These are phyloP conservation scores for Reutealis trisperma DNA, from an alignment of 345 rosid species.

Conservation along the genomic window DNA sequence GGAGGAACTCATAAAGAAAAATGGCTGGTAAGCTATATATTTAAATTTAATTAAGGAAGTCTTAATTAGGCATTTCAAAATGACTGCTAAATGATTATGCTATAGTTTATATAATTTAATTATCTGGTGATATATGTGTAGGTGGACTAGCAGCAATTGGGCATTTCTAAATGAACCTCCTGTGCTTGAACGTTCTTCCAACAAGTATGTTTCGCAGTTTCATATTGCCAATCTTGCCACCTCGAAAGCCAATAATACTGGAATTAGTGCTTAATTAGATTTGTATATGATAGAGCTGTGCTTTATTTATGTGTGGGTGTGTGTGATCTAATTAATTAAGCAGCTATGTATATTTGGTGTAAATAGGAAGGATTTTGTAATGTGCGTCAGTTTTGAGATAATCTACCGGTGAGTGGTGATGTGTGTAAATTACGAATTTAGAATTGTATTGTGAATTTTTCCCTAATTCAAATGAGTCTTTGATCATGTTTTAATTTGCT, in stretches of 20 bases:
- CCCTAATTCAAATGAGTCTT: no score
- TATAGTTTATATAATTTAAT: no score
- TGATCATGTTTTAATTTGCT: no score
- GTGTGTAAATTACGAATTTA: no score
- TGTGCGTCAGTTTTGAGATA: no score
- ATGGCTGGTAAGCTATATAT: slow-evolving; percentile 48
- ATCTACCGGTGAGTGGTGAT: no score
- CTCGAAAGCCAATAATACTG: slow-evolving; percentile 17
- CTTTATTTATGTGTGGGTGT: no score
- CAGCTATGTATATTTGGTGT: no score
- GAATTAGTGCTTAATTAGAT: slow-evolving; percentile 14
- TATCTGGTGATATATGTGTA: slow-evolving; percentile 3
- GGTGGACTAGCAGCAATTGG: slow-evolving; percentile 88
- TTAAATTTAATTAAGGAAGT: neutral
- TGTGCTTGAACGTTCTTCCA: slow-evolving; percentile 46
- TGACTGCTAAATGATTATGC: neutral
- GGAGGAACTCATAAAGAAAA: slow-evolving; percentile 37
- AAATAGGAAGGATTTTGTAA: no score
- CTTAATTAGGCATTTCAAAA: neutral
- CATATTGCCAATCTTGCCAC: slow-evolving; percentile 46
- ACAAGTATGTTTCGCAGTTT: slow-evolving; percentile 60
- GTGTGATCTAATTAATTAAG: no score
- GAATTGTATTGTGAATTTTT: no score
- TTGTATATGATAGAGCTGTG: no score
- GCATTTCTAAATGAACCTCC: slow-evolving; percentile 86